Evolutionary conservation across 2,329 filamentous ascomycete species (phyloP).

Genomic region (Colletotrichum abscissum): DNA sequence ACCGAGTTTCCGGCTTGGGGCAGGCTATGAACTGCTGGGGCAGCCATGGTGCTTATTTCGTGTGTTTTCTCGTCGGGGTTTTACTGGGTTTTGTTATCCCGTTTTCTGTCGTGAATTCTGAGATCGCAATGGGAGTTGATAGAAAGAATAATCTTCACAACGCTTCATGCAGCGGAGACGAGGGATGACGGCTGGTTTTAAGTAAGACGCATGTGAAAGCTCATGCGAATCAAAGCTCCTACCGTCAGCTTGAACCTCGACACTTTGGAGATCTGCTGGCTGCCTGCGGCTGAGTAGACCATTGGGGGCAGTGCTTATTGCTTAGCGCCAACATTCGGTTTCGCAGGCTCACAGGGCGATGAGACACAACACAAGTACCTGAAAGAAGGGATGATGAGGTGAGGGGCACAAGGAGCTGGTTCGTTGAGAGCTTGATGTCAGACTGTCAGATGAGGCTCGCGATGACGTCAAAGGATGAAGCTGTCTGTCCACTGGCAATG

Average conservation of each 20-base stretch:
- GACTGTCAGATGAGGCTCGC: not conserved
- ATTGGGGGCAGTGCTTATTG: not conserved
- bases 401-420: not conserved
- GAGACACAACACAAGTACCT: not conserved
- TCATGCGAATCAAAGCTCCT: not conserved
- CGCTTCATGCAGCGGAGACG: no score
- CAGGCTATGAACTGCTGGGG: slow-evolving; percentile 36
- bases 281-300: slow-evolving; percentile 6
- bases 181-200: not conserved
- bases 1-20: slow-evolving; percentile 45
- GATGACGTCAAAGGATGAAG: slow-evolving; percentile 11
- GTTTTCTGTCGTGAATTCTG: no score
- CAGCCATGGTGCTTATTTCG: not conserved
- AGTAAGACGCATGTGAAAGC: not conserved
- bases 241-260: not conserved
- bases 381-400: not conserved
- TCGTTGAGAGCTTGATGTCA: not conserved
- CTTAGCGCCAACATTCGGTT: not conserved
- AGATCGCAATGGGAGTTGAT: not conserved
- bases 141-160: no score
- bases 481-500: not conserved
- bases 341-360: not conserved
- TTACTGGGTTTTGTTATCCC: not conserved
- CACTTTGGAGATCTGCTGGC: not conserved
- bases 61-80: not conserved